Evolutionary conservation across 306 rosid genomes (phyloP), one percentile per base, ranked within the genome.

Genomic region (Fragaria vesca): DNA sequence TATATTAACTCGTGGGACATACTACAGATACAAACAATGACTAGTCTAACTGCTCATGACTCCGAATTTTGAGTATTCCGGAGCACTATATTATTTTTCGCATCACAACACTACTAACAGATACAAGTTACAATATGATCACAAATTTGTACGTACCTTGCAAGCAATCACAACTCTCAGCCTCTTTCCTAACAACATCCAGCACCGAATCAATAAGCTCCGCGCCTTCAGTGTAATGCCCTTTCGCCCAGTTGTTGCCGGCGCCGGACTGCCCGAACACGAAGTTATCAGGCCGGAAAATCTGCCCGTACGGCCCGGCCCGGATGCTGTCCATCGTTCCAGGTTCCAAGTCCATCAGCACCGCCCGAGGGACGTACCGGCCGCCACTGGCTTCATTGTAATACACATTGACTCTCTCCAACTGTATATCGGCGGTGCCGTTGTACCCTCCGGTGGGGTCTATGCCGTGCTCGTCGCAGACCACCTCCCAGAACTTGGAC

Each of bases 261-360:
- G 93, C 93, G 7, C 93, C 93, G 0, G 91, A 84, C 72, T 89
- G 91, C 5, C 96, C 96, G 52, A 89, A 91, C 10, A 89, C 88
- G 13, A 91, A 87, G 88, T 89, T 91, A 46, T 89, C 96, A 0
- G 92, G 96, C 18, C 96, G 81, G 79, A 91, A 91, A 76, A 89
- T 88, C 89, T 85, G 91, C 17, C 97, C 93, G 2, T 89, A 88
- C 2, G 89, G 92, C 0, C 93, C 91, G 0, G 88, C 77, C 12
- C 93, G 83, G 71, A 85, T 63, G 10, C 89, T 80, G 3, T 89
- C 97, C 92, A 91, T 91, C 76, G 97, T 91, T 20, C 97, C 97
- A 0, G 97, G 97, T 45, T 91, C 97, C 16, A 91, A 92, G 81
- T 91, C 97, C 93, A 91, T 89, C 4, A 89, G 82, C 84, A 91